Percentiles rank a stretch among this genome's conserved stretches.
Evolutionary conservation across 2,329 filamentous ascomycete species (phyloP).

Genomic region (Penicillium sp.): DNA sequence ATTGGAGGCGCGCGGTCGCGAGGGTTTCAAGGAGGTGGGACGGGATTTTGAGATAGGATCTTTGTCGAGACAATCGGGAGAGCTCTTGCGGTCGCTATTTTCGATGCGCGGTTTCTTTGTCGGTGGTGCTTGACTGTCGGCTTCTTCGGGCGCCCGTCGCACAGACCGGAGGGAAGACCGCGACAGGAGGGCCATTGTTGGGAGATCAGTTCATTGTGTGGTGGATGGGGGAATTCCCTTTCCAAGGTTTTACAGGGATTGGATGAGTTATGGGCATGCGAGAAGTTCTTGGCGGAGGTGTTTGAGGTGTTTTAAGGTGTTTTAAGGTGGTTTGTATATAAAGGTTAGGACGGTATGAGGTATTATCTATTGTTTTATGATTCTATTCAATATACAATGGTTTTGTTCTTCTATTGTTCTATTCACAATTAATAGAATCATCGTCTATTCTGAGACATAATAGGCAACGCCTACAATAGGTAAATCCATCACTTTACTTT

Average conservation of each 20-base stretch:
- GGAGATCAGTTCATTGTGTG: conserved; percentile 20
- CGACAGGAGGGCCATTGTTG: conserved; percentile 36
- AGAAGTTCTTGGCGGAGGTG: conserved; percentile 13
- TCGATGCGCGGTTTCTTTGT: conserved; percentile 29
- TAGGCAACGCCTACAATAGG: neutral
- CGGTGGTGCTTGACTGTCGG: conserved; percentile 20
- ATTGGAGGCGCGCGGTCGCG: conserved; percentile 17
- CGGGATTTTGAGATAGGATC: neutral
- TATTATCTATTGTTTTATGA: neutral
- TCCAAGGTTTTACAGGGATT: neutral
- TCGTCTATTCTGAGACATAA: neutral
- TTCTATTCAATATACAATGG: neutral
- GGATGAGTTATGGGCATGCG: conserved; percentile 3
- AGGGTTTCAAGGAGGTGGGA: conserved; percentile 12
- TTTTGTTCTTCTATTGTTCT: neutral
- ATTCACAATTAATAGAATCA: neutral
- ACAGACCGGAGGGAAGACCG: conserved; percentile 34
- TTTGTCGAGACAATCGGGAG: conserved; percentile 34
- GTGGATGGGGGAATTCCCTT: conserved; percentile 5
- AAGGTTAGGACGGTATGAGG: neutral
- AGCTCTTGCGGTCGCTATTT: conserved; percentile 28
- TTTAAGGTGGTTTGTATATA: neutral
- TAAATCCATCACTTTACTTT: too few relatives aligned
- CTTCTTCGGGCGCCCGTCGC: conserved; percentile 30
- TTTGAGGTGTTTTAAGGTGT: neutral